These are phyloP conservation scores for Leavenworthia alabamica DNA, from an alignment of 345 rosid species.

Conservation along the genomic window DNA sequence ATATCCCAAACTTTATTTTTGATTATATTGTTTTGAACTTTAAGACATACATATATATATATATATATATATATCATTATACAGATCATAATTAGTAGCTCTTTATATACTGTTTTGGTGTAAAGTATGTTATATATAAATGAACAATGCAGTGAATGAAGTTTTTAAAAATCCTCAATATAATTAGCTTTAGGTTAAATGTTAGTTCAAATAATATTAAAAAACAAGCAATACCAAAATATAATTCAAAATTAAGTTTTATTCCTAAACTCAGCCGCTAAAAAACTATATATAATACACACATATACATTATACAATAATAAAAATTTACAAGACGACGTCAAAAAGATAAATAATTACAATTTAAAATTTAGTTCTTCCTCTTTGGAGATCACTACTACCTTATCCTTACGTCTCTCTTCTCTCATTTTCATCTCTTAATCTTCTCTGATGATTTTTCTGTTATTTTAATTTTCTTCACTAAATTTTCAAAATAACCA, in stretches of 20 bases:
- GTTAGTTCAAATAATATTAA: too few species aligned
- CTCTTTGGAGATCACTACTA: slow-evolving; percentile 13
- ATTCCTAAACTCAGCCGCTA: slow-evolving; percentile 19
- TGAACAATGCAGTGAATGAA: too few species aligned
- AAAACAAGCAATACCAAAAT: neutral
- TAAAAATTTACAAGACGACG: neutral
- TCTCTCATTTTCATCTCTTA: too few species aligned
- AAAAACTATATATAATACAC: slow-evolving; percentile 27
- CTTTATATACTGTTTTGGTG: slow-evolving; percentile 1
- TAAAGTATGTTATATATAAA: neutral
- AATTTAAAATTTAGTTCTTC: slow-evolving; percentile 18
- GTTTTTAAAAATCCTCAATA: too few species aligned
- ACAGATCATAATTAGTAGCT: slow-evolving; percentile 1
- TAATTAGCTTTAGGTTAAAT: too few species aligned
- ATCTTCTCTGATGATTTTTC: too few species aligned
- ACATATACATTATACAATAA: neutral
- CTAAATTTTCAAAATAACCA: neutral
- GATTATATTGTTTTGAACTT: neutral
- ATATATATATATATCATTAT: too few species aligned
- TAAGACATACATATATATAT: too few species aligned
- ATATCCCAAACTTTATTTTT: slow-evolving; percentile 1
- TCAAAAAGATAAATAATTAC: neutral
- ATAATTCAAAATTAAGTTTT: neutral
- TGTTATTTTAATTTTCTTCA: neutral
- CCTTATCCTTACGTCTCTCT: slow-evolving; percentile 21